Evolutionary conservation across 768 basidiomycete species (phyloP), one percentile per base, ranked within the genome.

Genomic region (Piloderma croceum): DNA sequence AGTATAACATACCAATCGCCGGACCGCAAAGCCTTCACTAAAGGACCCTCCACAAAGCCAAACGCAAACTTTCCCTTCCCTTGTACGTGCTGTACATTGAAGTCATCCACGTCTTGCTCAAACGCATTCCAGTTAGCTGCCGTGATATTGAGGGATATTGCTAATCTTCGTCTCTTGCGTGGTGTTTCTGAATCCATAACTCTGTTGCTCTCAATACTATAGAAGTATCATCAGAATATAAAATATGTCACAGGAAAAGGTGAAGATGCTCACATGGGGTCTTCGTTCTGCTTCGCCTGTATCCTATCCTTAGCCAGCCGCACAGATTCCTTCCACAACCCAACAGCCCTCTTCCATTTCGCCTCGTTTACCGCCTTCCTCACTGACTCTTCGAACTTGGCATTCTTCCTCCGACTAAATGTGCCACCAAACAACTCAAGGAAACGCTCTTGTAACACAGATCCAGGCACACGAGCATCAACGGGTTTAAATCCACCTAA

Each of bases 401-500:
- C 77, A 52, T 98, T 98, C 68, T 85, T 89, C 65, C 79, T 79
- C 52, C 86, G 70, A 62, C 91, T 94, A 55, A 98, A 97, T 0
- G 90, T 93, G 11, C 70, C 68, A 3, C 80, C 78, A 58, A 98
- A 97, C 31, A 97, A 63, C 38, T 79, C 79, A 47, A 83, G 61
- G 67, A 93, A 98, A 19, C 71, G 69, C 41, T 74, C 69, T 46
- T 92, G 82, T 31, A 96, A 60, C 21, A 65, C 68, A 6, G 75
- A 72, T 1, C 80, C 92, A 9, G 90, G 81, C 1, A 90, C 62
- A 10, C 85, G 79, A 5, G 90, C 78, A 58, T 98, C 90, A 6
- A 98, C 69, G n/a, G 96, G 96, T 58, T 92, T 93, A 61, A 94
- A 92, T 1, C 93, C 93, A 25, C 96, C 96, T 4, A 99, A 68